Base-by-base conservation (phyloP, 1,284 basidiomycete genomes). In the Lignosus rhinocerotis region DNA sequence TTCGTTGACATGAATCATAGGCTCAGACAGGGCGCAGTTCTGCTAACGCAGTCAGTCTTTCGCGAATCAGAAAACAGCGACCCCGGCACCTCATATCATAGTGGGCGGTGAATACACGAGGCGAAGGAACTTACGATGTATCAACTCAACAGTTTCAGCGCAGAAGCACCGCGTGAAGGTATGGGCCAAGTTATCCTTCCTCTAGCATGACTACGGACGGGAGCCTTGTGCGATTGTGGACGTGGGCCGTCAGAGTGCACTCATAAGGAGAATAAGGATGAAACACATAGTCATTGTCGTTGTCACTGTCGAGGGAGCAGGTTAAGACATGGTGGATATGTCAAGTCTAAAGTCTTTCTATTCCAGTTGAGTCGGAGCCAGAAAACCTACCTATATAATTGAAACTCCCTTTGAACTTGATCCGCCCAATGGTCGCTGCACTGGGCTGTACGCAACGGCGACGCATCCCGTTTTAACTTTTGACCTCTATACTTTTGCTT, bases 401-500 rank as follows among this genome's bases (percentile, higher is more conserved):
- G 8, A 30, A 4, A 9, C 43, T 45, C 43, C 43, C 25, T 12
- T 30, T 14, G 8, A 45, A 45, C 21, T 12, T 14, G 3, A 12
- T 12, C 43, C 43, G 43, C 43, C 31, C 43, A 45, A 45, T 21
- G 3, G 8, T 45, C 43, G 43, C 43, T 30, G 48, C 50, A 41
- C n/a, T n/a, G n/a, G 50, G 50, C 39, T 51, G 50, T 51, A 51
- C 52, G 44, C 44, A 45, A 53, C 43, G 52, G 31, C 52, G 39
- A 30, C 52, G 32, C 33, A 32, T 3, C 31, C 53, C 7, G 16
- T 33, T 36, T 30, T 30, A 32, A 39, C 39, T 34, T 51, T 30
- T 44, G 51, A 58, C 45, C 46, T 19, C 21, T 45, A 33, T 2
- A 9, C 44, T 31, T 53, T 52, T 45, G 46, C 53, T 54, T 56